These are phyloP conservation scores for Aspergillus quadrilineatus DNA, from an alignment of 2,329 filamentous ascomycete species.

Conservation along the genomic window DNA sequence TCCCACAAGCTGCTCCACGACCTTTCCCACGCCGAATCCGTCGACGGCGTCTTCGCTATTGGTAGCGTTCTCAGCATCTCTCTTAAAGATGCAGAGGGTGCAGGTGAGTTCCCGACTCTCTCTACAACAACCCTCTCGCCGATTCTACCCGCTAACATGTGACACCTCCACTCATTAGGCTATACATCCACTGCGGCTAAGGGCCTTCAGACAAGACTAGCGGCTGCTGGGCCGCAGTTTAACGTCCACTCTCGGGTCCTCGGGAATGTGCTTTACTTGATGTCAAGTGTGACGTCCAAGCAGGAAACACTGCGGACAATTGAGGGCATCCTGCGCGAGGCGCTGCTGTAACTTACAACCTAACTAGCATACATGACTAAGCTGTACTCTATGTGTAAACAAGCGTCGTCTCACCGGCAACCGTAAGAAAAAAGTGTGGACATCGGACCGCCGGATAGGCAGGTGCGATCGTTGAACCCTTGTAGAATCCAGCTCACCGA, in stretches of 20 bases:
- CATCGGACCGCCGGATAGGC: background rate
- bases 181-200: constrained; percentile 59
- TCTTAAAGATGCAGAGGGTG: constrained; percentile 50
- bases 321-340: constrained; percentile 42
- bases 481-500: background rate
- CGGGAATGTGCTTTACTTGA: constrained; percentile 62
- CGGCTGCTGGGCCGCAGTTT: constrained; percentile 40
- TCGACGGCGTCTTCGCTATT: constrained; percentile 69
- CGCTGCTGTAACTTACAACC: constrained; percentile 26
- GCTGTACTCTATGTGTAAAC: background rate
- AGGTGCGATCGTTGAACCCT: background rate
- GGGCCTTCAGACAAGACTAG: constrained; percentile 52
- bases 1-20: constrained; percentile 57
- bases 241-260: constrained; percentile 60
- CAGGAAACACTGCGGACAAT: constrained; percentile 42
- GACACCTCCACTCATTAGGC: constrained; percentile 36
- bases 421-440: background rate
- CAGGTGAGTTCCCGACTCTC: constrained; percentile 36
- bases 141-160: constrained; percentile 17
- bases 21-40: constrained; percentile 57
- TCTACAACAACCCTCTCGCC: background rate
- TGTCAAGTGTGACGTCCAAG: constrained; percentile 56
- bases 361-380: background rate
- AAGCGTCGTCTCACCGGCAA: background rate
- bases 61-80: constrained; percentile 72